Evolutionary conservation across 2,329 filamentous ascomycete genomes (phyloP), one percentile per base, ranked within the genome.

Genomic region (Karstenula rhodostoma): DNA sequence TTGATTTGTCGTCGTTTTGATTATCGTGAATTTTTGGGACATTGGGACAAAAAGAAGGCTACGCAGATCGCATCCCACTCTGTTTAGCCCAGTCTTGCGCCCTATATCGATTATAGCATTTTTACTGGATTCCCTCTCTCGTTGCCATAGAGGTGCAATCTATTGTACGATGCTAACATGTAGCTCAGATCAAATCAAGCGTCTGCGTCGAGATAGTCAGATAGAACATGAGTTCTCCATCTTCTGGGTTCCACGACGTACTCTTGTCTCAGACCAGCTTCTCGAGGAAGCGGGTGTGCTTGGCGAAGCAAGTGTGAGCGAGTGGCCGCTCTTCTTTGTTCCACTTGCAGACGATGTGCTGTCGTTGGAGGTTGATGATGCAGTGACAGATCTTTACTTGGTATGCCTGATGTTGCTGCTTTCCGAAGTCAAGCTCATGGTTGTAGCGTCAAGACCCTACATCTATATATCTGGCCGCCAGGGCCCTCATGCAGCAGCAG

Each of bases 151-250:
- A 61, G 67, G 62, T 65, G 57, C 52, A 60, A 59, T 70, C 68
- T 71, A 70, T 70, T 66, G 64, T 67, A 62, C 59, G 68, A 78
- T 82, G 82, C 84, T 84, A 81, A 85, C 81, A 87, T 82, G 72
- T 66, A 56, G 57, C 47, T 71, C 54, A 97, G 94, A 92, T 69
- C 93, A 98, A 82, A 93, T 98, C 70, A 94, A 94, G 77, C 89
- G 92, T 62, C 84, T 98, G 60, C 92, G 94, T 71, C 90, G 90
- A 73, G 93, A 95, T 78, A 94, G 91, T 75, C 90, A 93, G 72
- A 92, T 90, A 49, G 92, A 93, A 67, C 95, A 99, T 85, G 94
- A 99, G 71, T 97, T 98, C 76, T 94, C 94, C 64, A 90, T 99
- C 69, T 94, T 97, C 76, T 98, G 95, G 92, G 91, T 96, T 44